Conservation (phyloP, 345 rosid genomes). For the Aurinia saxatilis region DNA sequence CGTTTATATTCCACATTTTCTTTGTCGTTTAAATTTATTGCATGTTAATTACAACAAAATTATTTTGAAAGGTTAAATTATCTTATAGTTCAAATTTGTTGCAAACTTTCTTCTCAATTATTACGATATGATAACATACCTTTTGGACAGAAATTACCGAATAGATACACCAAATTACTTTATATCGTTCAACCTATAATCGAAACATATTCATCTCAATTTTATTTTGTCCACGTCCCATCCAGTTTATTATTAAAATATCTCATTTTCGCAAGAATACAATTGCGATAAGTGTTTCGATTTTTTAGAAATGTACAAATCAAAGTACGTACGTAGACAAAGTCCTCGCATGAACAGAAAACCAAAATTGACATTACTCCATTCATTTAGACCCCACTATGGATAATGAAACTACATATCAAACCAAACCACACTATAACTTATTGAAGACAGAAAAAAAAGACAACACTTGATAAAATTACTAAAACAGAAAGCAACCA, state of each 20-base stretch:
- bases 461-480: not conserved
- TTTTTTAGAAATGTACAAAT: not conserved
- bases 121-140: no score
- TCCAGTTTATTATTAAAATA: not conserved
- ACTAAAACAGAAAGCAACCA: conserved; percentile 1
- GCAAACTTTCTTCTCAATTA: no score
- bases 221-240: conserved; percentile 18
- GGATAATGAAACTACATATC: not conserved
- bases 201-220: not conserved
- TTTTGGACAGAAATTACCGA: no score
- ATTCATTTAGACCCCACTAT: not conserved
- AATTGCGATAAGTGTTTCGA: conserved; percentile 10
- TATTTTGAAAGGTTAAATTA: no score
- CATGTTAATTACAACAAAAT: no score
- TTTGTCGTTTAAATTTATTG: no score
- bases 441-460: not conserved
- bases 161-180: conserved; percentile 18
- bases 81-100: no score
- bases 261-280: conserved; percentile 6
- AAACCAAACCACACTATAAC: not conserved
- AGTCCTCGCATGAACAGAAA: not conserved
- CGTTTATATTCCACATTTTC: no score
- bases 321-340: not conserved
- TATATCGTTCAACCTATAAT: conserved; percentile 18
- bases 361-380: not conserved